These are phyloP conservation scores for Paracoccidioides lutzii DNA, from an alignment of 2,329 filamentous ascomycete species.

Conservation along the genomic window DNA sequence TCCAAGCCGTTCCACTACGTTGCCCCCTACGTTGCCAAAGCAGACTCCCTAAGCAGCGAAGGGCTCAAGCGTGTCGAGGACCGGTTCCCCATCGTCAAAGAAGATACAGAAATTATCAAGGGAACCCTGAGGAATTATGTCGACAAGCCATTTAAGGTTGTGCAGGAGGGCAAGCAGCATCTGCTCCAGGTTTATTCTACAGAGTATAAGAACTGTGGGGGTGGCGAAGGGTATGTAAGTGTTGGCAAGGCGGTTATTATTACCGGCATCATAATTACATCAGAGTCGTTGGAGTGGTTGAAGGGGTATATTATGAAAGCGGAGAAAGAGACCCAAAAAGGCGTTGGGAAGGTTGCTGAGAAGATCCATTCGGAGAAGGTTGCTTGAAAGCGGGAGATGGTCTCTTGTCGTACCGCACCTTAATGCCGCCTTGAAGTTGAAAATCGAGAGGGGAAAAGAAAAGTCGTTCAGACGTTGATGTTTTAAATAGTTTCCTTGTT, in stretches of 20 bases:
- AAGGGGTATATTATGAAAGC: background rate
- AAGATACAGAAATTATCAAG: slow-evolving; percentile 59
- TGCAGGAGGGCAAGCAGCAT: slow-evolving; percentile 41
- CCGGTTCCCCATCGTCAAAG: slow-evolving; percentile 60
- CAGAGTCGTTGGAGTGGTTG: slow-evolving; percentile 52
- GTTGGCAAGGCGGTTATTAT: slow-evolving; percentile 57
- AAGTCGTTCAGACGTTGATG: no score
- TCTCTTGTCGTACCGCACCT: no score
- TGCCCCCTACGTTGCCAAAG: slow-evolving; percentile 71
- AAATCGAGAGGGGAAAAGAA: no score
- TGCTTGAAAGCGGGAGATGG: background rate
- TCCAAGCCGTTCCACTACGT: slow-evolving; percentile 68
- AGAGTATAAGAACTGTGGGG: slow-evolving; percentile 36
- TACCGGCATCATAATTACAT: slow-evolving; percentile 53
- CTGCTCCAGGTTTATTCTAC: slow-evolving; percentile 29
- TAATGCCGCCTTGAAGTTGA: no score
- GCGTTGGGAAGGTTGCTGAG: background rate
- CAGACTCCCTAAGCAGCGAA: slow-evolving; percentile 61
- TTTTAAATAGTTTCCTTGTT: background rate
- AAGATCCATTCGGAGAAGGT: background rate
- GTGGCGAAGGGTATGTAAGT: slow-evolving; percentile 47
- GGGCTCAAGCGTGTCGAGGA: slow-evolving; percentile 55
- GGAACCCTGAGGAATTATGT: slow-evolving; percentile 49
- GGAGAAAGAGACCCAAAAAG: background rate
- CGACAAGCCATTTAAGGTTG: slow-evolving; percentile 50